Evolutionary conservation across 2,329 filamentous ascomycete genomes (phyloP), one percentile per base, ranked within the genome.

Genomic region (Fusarium gaditjirri): DNA sequence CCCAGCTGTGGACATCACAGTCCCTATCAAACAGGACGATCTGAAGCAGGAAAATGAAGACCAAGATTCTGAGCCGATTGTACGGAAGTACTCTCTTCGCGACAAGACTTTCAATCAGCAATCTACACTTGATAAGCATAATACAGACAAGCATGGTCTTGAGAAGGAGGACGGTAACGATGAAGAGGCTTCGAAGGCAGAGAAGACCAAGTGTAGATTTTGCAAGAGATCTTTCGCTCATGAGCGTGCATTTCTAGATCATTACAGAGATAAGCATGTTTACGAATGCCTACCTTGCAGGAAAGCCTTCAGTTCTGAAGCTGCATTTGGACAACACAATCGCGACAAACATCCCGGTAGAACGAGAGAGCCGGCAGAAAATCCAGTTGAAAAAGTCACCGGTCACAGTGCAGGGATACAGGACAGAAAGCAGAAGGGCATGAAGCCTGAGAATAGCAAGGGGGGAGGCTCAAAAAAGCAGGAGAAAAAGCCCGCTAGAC

Each of bases 191-290:
- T 27, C 27, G 27, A 27, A 27, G 27, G 5, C 27, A 8, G 16
- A 8, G 16, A 33, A 5, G n/a, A 23, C 33, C 3, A 33, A 19
- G 2, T 49, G 46, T 16, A 5, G 19, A 13, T 8, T 2, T 31
- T 49, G 46, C 29, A 19, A 12, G 23, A 49, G 14, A 17, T 6
- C 10, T 23, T 49, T 49, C 4, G 21, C 2, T 19, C 10, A 33
- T 49, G 4, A 7, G 16, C 0, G 1, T 19, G 29, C 21, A 33
- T 16, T 49, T 16, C 10, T 9, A 6, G 3, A 23, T 1, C 29
- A 49, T 33, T 8, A 13, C 21, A 33, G 6, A n/a, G 9, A 23
- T 21, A 23, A 4, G 10, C 46, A 49, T 33, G 31, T 2, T 19
- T 25, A n/a, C 14, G 14, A 13, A 49, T 49, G 29, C 29, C 23